Conservation (phyloP, 164 flowering plant genomes). For the Macadamia integrifolia region DNA sequence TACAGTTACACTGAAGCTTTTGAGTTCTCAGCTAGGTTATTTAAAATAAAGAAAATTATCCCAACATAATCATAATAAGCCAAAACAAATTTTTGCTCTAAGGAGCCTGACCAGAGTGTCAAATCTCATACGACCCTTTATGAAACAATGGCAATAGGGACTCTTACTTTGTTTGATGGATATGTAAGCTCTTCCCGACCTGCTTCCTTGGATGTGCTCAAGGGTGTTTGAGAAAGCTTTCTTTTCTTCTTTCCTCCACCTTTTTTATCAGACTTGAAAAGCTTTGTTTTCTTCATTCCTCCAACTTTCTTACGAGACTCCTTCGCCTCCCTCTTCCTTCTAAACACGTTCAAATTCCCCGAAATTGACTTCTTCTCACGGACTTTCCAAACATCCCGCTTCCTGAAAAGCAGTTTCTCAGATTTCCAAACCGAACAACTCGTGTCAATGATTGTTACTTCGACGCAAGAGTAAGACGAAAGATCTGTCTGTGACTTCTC, state of each 20-base stretch:
- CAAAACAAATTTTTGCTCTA: slow-evolving; percentile 6
- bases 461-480: slow-evolving; percentile 46
- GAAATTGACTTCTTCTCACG: slow-evolving; percentile 53
- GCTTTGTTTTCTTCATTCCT: slow-evolving; percentile 1
- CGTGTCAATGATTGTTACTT: slow-evolving; percentile 76
- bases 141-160: too few species aligned
- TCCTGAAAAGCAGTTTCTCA: slow-evolving; percentile 64
- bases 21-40: too few species aligned
- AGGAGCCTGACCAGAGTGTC: too few species aligned
- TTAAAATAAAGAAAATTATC: too few species aligned
- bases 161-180: background rate
- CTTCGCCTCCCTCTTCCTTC: slow-evolving; percentile 47
- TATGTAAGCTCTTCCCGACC: background rate
- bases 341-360: slow-evolving; percentile 13
- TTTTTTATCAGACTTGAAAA: too few species aligned
- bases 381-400: slow-evolving; percentile 75
- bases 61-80: background rate
- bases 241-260: slow-evolving; percentile 12
- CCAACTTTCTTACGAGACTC: slow-evolving; percentile 9
- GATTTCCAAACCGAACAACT: slow-evolving; percentile 65
- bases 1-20: too few species aligned
- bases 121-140: slow-evolving; percentile 11
- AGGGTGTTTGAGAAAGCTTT: slow-evolving; percentile 14
- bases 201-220: slow-evolving; percentile 1
- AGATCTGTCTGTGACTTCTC: slow-evolving; percentile 24